Conservation (phyloP, 192 early-diverging fungal species). For the Rhizophagus clarus region DNA sequence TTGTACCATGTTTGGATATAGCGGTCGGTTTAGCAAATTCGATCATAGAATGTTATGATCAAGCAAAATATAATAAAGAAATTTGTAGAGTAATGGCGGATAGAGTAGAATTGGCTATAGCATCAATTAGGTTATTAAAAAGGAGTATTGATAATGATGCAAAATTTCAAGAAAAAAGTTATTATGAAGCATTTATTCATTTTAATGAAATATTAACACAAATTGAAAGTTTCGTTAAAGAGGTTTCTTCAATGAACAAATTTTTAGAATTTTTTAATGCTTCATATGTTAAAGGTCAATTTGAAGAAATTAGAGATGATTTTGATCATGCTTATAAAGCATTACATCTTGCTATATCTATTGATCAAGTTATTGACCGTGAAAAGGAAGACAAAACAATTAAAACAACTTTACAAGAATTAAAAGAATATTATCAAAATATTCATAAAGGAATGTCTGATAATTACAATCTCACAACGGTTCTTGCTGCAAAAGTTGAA, state of each 20-base stretch:
- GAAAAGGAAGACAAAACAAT: background rate
- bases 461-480: no score
- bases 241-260: background rate
- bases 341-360: background rate
- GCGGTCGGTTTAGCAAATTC: background rate
- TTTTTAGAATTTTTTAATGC: background rate
- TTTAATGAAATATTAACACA: background rate
- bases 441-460: background rate
- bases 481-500: background rate
- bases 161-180: background rate
- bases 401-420: background rate
- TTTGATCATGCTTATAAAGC: background rate
- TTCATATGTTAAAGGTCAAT: background rate
- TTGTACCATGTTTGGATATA: background rate
- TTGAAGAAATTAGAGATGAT: background rate
- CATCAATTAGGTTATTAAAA: background rate
- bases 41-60: background rate
- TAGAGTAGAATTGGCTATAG: background rate
- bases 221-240: background rate
- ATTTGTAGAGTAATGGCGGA: background rate
- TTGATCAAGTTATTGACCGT: background rate
- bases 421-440: background rate
- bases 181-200: background rate
- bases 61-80: background rate
- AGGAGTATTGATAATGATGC: background rate